Conservation (phyloP, 345 rosid genomes). For the Melaleuca alternifolia region DNA sequence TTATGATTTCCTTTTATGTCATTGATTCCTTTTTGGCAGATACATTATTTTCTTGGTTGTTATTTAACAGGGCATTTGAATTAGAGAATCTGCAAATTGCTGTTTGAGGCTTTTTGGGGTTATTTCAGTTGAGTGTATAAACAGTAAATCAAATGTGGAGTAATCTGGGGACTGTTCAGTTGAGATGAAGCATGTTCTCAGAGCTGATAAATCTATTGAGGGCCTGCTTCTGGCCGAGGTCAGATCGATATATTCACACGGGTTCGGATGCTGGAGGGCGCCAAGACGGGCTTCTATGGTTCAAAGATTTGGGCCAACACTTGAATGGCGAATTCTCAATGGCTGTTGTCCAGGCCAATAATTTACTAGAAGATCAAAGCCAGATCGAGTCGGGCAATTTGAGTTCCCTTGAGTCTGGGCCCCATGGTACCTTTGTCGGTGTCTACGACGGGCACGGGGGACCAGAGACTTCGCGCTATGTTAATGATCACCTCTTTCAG, state of each 20-base stretch:
- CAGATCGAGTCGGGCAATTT: slow-evolving; percentile 43
- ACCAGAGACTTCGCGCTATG: slow-evolving; percentile 33
- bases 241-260: slow-evolving; percentile 6
- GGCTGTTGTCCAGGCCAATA: slow-evolving; percentile 51
- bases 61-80: background rate
- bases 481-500: slow-evolving; percentile 37
- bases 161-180: background rate
- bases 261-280: slow-evolving; percentile 20
- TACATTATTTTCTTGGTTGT: background rate
- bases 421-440: slow-evolving; percentile 37
- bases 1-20: background rate
- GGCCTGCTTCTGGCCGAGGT: slow-evolving; percentile 28
- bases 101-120: background rate
- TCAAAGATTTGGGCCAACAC: slow-evolving; percentile 40
- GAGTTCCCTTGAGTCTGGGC: slow-evolving; percentile 30
- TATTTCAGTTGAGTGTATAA: background rate
- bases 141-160: background rate
- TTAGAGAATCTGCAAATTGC: background rate
- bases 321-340: slow-evolving; percentile 38
- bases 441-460: slow-evolving; percentile 47
- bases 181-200: slow-evolving; percentile 41
- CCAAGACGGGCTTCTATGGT: slow-evolving; percentile 42
- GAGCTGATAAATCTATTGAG: slow-evolving; percentile 28
- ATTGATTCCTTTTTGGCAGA: background rate
- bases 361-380: slow-evolving; percentile 44